Percentiles rank a stretch among this genome's conserved stretches.
Conservation (phyloP, 1,139 yeast species). For the Blastobotrys arbuscula region DNA sequence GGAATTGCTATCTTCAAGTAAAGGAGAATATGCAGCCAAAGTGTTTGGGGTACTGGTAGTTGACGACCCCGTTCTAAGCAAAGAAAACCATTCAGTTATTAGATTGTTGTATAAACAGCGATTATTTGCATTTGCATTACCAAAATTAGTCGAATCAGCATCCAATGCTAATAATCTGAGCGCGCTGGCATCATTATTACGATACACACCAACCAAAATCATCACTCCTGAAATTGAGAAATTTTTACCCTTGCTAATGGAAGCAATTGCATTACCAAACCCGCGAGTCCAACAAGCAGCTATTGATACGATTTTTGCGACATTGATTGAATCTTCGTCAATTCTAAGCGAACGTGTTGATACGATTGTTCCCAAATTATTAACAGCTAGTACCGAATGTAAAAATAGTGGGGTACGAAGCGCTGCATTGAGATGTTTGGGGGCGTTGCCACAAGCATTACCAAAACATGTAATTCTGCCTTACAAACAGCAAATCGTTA, state of each 20-base stretch:
- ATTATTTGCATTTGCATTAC: conserved; percentile 48
- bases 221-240: conserved; percentile 55
- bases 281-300: conserved; percentile 54
- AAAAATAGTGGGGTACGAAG: conserved; percentile 41
- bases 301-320: conserved; percentile 40
- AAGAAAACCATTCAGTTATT: conserved; percentile 53
- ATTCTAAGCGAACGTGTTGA: conserved; percentile 50
- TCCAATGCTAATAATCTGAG: conserved; percentile 49
- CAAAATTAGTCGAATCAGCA: conserved; percentile 25
- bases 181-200: conserved; percentile 62
- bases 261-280: conserved; percentile 51
- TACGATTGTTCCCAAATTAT: conserved; percentile 51
- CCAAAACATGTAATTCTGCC: conserved; percentile 44
- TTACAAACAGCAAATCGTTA: conserved; percentile 47
- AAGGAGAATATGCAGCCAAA: conserved; percentile 42
- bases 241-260: conserved; percentile 66
- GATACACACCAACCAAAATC: conserved; percentile 56
- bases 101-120: conserved; percentile 73
- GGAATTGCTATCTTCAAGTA: conserved; percentile 32
- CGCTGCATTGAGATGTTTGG: conserved; percentile 52
- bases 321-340: conserved; percentile 49
- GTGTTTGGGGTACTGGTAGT: conserved; percentile 60
- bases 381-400: conserved; percentile 35
- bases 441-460: conserved; percentile 40
- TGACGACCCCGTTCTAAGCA: conserved; percentile 57